Conservation (phyloP, 169 alveolate species). For the Besnoitia besnoiti region DNA sequence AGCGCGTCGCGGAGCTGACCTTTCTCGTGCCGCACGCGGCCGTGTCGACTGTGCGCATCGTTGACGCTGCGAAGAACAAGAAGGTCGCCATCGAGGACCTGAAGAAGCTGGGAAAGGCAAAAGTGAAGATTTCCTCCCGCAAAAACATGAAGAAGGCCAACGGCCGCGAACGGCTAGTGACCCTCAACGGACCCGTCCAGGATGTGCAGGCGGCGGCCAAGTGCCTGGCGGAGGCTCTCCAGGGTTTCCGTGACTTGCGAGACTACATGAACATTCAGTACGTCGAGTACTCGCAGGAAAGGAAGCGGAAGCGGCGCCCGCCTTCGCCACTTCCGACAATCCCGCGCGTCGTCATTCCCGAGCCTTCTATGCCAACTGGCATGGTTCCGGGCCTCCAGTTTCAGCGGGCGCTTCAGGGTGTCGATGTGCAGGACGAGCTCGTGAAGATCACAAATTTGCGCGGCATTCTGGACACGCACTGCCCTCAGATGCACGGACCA, state of each 20-base stretch:
- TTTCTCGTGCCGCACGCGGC: not conserved
- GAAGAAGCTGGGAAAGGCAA: not conserved
- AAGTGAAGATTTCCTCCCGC: not conserved
- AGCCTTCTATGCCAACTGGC: not conserved
- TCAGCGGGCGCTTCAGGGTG: constrained; percentile 30
- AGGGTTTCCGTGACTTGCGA: not conserved
- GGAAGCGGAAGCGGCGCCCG: not conserved
- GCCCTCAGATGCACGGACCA: constrained; percentile 52
- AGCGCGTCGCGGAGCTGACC: constrained; percentile 13
- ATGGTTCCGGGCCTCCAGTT: constrained; percentile 25
- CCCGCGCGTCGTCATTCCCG: not conserved
- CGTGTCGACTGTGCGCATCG: constrained; percentile 15
- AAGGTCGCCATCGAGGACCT: not conserved
- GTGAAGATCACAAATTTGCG: constrained; percentile 57
- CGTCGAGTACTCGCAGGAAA: constrained; percentile 23
- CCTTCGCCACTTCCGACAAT: constrained; percentile 5
- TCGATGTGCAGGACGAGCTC: constrained; percentile 63
- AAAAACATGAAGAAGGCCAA: constrained; percentile 52
- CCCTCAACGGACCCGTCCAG: constrained; percentile 32
- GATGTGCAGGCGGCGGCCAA: constrained; percentile 44
- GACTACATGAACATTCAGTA: constrained; percentile 52
- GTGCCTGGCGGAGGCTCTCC: not conserved
- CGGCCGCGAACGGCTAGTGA: constrained; percentile 57
- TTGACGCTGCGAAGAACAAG: not conserved
- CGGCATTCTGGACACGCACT: constrained; percentile 26